These are phyloP conservation scores for Apiosordaria backusii DNA, from an alignment of 495 filamentous ascomycete genomes.

Conservation along the genomic window DNA sequence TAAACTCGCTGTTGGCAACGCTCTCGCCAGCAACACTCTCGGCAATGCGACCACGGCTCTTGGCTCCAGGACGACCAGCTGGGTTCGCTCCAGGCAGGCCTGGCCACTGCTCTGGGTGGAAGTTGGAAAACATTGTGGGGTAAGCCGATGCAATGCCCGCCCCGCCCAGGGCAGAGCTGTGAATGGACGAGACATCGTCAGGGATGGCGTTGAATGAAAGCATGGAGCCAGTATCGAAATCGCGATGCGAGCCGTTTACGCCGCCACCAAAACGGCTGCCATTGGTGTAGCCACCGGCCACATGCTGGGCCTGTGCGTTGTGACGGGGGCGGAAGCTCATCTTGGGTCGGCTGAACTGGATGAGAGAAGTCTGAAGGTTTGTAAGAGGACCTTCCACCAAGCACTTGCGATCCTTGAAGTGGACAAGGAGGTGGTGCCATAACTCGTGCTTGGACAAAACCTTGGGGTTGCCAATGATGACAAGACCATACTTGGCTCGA, in stretches of 20 bases:
- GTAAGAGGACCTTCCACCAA: constrained; percentile 95
- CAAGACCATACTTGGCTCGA: constrained; percentile 91
- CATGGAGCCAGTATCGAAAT: constrained; percentile 85
- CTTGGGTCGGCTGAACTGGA: constrained; percentile 94
- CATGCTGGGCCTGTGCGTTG: constrained; percentile 51
- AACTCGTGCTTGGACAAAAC: constrained; percentile 96
- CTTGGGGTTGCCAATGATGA: constrained; percentile 97
- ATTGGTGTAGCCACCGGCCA: constrained; percentile 66
- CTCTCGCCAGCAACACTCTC: constrained; percentile 87
- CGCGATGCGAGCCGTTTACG: constrained; percentile 55
- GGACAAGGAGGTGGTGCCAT: constrained; percentile 93
- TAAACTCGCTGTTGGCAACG: constrained; percentile 80
- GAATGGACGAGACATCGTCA: constrained; percentile 93
- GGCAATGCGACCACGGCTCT: constrained; percentile 59
- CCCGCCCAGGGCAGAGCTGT: constrained; percentile 85
- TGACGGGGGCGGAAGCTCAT: constrained; percentile 80
- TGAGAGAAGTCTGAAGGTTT: constrained; percentile 88
- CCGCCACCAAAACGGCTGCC: constrained; percentile 37
- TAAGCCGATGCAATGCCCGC: constrained; percentile 75
- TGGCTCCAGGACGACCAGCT: constrained; percentile 47
- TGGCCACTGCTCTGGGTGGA: constrained; percentile 84
- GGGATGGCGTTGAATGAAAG: constrained; percentile 74
- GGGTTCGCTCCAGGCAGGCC: constrained; percentile 65
- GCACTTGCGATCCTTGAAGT: constrained; percentile 97
- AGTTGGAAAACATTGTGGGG: constrained; percentile 93